A percentile compares a stretch with the other conserved stretches of the same genome.
phyloP scores from a whole-genome alignment of 2,329 filamentous ascomycete species.

The Tolypocladium nubicola region DNA sequence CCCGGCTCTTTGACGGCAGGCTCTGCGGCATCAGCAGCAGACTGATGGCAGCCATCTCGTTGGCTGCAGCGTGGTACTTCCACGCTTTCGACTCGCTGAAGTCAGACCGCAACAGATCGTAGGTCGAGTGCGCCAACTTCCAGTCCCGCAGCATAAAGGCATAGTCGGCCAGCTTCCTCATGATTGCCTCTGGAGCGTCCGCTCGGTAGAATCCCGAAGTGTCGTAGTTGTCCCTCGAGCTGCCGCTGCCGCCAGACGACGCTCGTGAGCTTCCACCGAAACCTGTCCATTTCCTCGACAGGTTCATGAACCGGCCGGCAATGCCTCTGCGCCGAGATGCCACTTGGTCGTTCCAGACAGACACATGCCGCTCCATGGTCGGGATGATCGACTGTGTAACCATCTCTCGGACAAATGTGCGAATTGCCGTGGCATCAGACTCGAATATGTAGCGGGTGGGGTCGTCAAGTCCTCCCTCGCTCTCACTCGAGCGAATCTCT shows the following conservation, averaged over 20 bases:
- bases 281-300: slow-evolving; percentile 81
- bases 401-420: slow-evolving; percentile 85
- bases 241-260: slow-evolving; percentile 41
- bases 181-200: slow-evolving; percentile 76
- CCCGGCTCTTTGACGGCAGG: slow-evolving; percentile 62
- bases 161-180: slow-evolving; percentile 90
- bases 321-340: slow-evolving; percentile 82
- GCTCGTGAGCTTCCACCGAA: slow-evolving; percentile 61
- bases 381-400: slow-evolving; percentile 91
- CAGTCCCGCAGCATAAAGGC: slow-evolving; percentile 95
- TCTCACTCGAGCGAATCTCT: slow-evolving; percentile 58
- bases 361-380: slow-evolving; percentile 87
- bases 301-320: slow-evolving; percentile 84
- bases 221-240: slow-evolving; percentile 64
- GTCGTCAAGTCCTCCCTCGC: slow-evolving; percentile 58
- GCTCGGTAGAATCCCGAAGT: slow-evolving; percentile 70
- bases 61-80: slow-evolving; percentile 85
- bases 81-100: slow-evolving; percentile 95
- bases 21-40: slow-evolving; percentile 67
- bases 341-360: slow-evolving; percentile 94
- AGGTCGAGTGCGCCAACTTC: slow-evolving; percentile 85
- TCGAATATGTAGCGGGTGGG: slow-evolving; percentile 77
- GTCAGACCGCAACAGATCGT: slow-evolving; percentile 79
- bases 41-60: slow-evolving; percentile 89
- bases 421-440: slow-evolving; percentile 80